Evolutionary conservation across 2,329 filamentous ascomycete species (phyloP), one percentile per base, ranked within the genome.

Genomic region (Alternaria sp.): DNA sequence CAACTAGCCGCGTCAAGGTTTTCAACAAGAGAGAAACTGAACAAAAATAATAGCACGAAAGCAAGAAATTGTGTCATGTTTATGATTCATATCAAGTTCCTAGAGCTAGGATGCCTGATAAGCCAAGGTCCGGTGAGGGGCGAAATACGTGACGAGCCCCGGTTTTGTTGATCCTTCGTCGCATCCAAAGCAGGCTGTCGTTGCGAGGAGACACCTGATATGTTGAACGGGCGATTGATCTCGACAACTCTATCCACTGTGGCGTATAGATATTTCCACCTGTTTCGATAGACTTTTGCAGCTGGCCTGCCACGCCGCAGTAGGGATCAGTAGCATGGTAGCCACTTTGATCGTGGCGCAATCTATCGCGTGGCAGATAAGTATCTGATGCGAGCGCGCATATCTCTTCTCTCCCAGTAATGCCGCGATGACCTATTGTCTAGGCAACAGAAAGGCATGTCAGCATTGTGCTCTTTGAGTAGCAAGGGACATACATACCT

Each of bases 401-500:
- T 24, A 21, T n/a, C 29, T 11, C 4, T 3, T 17, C 10, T 46
- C n/a, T 21, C 7, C 3, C 11, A 7, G 24, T 24, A n/a, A 46
- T 34, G 26, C 7, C 36, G 33, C 48, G 36, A 50, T 21, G n/a
- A 24, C 9, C 17, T 48, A 17, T 17, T 17, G 17, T 28, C 29
- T 34, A 24, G 26, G 11, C 17, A 23, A 39, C 9, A 21, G 9
- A 26, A 24, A 26, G 7, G 17, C 17, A 10, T 40, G 11, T 55
- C 44, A 49, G 53, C 44, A 41, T 51, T 4, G 33, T 34, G 28
- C 26, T 26, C 28, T 13, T 23, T 17, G 3, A 11, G 7, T n/a
- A 13, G 14, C 29, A 46, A 23, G 5, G 5, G 24, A 21, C 33
- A 26, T 5, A 58, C 49, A 46, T 33, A 62, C 54, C 29, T 8